Evolutionary conservation across 495 filamentous ascomycete genomes (phyloP).

Genomic region (Niebla homalea): DNA sequence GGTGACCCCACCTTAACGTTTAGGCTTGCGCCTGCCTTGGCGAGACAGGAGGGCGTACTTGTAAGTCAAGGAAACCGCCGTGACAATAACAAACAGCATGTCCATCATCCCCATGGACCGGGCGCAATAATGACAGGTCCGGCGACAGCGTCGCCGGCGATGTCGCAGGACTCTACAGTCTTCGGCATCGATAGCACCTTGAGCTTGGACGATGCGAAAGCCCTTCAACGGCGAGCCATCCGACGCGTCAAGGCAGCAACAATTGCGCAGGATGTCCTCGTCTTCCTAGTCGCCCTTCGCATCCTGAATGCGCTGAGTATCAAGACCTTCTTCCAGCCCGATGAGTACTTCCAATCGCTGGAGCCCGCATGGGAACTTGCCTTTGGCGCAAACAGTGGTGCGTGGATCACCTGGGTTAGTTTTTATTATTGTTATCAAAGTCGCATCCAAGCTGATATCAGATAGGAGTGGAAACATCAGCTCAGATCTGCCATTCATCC

Average conservation of each 20-base stretch:
- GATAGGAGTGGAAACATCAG: slow-evolving; percentile 84
- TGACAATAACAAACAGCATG: slow-evolving; percentile 2
- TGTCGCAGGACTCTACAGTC: slow-evolving; percentile 17
- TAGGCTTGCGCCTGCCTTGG: too few relatives aligned
- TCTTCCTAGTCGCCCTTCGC: slow-evolving; percentile 60
- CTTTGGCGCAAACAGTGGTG: slow-evolving; percentile 63
- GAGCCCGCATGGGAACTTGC: slow-evolving; percentile 89
- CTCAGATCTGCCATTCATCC: slow-evolving; percentile 91
- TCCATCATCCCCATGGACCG: background rate
- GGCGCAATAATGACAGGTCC: slow-evolving; percentile 6
- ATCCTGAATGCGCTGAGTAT: slow-evolving; percentile 73
- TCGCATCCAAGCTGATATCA: slow-evolving; percentile 8
- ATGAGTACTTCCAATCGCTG: slow-evolving; percentile 93
- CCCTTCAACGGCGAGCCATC: slow-evolving; percentile 2
- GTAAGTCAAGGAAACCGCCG: background rate
- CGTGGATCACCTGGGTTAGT: slow-evolving; percentile 90
- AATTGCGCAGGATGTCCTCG: slow-evolving; percentile 31
- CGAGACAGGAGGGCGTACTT: too few relatives aligned
- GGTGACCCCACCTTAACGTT: background rate
- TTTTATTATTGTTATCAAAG: background rate
- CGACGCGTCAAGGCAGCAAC: slow-evolving; percentile 10
- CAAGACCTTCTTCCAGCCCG: slow-evolving; percentile 97
- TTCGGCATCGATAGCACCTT: slow-evolving; percentile 15
- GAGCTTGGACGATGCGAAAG: slow-evolving; percentile 9
- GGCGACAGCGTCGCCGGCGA: slow-evolving; percentile 12